These are phyloP conservation scores for Raphanus hybrid DNA, from an alignment of 441 rosid genomes.

Conservation along the genomic window DNA sequence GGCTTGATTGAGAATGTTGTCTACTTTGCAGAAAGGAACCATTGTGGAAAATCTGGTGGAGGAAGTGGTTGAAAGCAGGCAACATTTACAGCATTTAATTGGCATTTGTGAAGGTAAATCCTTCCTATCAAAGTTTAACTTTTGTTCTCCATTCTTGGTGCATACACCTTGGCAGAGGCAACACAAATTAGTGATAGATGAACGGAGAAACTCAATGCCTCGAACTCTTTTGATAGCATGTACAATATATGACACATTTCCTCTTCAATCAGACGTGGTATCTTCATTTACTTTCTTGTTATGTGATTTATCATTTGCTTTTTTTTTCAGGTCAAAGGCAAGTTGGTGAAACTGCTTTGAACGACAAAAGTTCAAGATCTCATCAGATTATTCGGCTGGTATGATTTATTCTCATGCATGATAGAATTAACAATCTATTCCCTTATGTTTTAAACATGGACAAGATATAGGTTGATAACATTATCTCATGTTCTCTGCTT, in stretches of 20 bases:
- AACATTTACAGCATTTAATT: slow-evolving; percentile 78
- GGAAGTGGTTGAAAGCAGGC: slow-evolving; percentile 72
- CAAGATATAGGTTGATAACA: slow-evolving; percentile 3
- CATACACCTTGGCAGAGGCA: slow-evolving; percentile 14
- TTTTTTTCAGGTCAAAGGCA: slow-evolving; percentile 82
- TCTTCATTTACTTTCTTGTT: slow-evolving; percentile 16
- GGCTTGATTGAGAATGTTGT: slow-evolving; percentile 27
- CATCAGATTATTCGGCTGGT: slow-evolving; percentile 97
- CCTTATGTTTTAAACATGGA: slow-evolving; percentile 1
- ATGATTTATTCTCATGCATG: slow-evolving; percentile 37
- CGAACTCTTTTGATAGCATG: slow-evolving; percentile 12
- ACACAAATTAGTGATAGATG: slow-evolving; percentile 14
- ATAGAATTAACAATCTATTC: background rate
- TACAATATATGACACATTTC: slow-evolving; percentile 7
- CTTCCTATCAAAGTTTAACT: slow-evolving; percentile 8
- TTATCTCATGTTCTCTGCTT: slow-evolving; percentile 38
- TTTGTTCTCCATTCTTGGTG: slow-evolving; percentile 7
- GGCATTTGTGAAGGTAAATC: slow-evolving; percentile 81
- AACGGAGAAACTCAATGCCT: slow-evolving; percentile 8
- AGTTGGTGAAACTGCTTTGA: slow-evolving; percentile 88
- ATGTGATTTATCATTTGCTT: slow-evolving; percentile 26
- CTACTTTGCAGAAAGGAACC: slow-evolving; percentile 74
- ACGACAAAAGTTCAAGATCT: slow-evolving; percentile 93
- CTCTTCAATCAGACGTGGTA: slow-evolving; percentile 18
- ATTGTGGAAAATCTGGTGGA: slow-evolving; percentile 84